Evolutionary conservation across 345 rosid genomes (phyloP).

Genomic region (Bretschneidera sinensis): DNA sequence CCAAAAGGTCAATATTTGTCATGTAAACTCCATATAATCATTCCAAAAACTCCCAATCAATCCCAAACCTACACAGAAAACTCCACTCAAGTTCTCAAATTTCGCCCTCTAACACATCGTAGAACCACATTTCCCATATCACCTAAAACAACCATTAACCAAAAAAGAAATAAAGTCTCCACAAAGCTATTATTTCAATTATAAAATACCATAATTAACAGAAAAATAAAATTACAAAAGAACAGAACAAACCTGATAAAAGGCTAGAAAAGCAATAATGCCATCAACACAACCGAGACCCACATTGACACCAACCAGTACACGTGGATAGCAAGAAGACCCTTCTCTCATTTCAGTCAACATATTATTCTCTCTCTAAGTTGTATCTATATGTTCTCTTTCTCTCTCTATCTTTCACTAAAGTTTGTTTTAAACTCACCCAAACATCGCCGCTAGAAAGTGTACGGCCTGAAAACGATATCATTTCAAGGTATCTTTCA

Average conservation of each 20-base stretch:
- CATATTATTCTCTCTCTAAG: not conserved
- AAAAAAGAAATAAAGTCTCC: not conserved
- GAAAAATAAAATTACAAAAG: not conserved
- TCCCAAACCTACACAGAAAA: not conserved
- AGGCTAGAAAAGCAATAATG: conserved; percentile 38
- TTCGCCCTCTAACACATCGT: not conserved
- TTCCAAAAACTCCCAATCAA: not conserved
- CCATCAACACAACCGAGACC: conserved; percentile 41
- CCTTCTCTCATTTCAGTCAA: conserved; percentile 23
- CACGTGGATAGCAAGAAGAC: conserved; percentile 30
- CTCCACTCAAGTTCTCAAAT: not conserved
- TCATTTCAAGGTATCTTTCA: conserved; percentile 29
- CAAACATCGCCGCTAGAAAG: too few relatives aligned
- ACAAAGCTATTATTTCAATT: not conserved
- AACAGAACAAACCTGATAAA: conserved; percentile 40
- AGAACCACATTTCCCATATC: not conserved
- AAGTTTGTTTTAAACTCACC: too few relatives aligned
- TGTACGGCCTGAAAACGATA: conserved; percentile 15
- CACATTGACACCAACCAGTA: conserved; percentile 31
- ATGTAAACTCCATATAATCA: too few relatives aligned
- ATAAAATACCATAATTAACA: not conserved
- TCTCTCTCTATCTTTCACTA: too few relatives aligned
- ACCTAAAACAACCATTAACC: conserved; percentile 1
- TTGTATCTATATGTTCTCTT: conserved; percentile 2
- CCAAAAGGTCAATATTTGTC: too few relatives aligned